Base-by-base conservation (phyloP, 345 rosid species). In the Citrus reticulata region DNA sequence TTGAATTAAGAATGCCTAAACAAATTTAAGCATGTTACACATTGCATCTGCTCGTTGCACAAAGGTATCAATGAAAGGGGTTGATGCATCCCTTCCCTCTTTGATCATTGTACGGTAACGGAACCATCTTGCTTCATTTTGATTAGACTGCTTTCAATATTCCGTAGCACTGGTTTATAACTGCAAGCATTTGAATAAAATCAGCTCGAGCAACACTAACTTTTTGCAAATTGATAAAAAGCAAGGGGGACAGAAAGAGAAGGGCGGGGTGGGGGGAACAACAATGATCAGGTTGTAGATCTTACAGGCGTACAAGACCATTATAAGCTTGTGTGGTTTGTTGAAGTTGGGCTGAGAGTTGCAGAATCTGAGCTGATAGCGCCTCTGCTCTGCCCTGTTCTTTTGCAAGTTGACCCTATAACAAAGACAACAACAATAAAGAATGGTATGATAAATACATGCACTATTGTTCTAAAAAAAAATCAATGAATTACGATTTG, bases 321-420 rank as follows among this genome's bases (percentile, higher is more conserved):
- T 85, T 91, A 78, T 89, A 93, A 74, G 97, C 93, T 82, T 92
- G 97, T 34, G 94, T 88, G 66, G 91, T 86, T 82, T 88, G 93
- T 78, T 91, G 98, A 79, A 92, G 95, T 80, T 86, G 88, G 2
- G 89, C 92, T 51, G 97, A 91, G 27, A 94, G 90, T 86, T 89
- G 94, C 85, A 94, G 85, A 59, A 96, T 91, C 89, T 96, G 95
- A 1, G 97, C 93, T 4, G 98, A 89, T 39, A 96, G 83, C 9
- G 91, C 83, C 80, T 94, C 99, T 0, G 97, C 97, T 89, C 88
- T 87, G 86, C 92, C 91, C 85, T 91, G 97, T 86, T 91, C 95
- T 83, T 88, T 92, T 27, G 84, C 93, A 72, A 96, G 92, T 82
- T 91, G 91, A 2, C 91, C 90, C 99, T 92, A 58, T 8, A 76